Evolutionary conservation across 1,139 yeast species (phyloP).

Genomic region (Candida sp.): DNA sequence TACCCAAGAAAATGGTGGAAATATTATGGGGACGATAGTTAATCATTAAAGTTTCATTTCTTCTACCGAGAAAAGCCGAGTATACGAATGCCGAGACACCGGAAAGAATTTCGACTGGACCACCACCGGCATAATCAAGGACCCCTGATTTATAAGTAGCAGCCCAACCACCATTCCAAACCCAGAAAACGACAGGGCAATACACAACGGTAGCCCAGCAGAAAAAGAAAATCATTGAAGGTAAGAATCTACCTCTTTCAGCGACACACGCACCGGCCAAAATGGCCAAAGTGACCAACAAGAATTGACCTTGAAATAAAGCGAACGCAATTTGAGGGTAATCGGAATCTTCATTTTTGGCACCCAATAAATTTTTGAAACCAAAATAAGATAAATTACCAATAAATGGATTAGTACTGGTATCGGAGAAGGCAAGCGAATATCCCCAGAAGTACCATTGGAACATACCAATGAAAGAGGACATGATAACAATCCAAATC

Average conservation of each 20-base stretch:
- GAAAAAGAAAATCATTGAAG: constrained; percentile 79
- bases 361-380: constrained; percentile 65
- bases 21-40: constrained; percentile 96
- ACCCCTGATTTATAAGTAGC: constrained; percentile 72
- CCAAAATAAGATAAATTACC: constrained; percentile 87
- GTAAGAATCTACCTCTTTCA: constrained; percentile 87
- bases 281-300: constrained; percentile 87
- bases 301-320: constrained; percentile 85
- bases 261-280: constrained; percentile 88
- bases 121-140: constrained; percentile 96
- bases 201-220: constrained; percentile 90
- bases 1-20: constrained; percentile 78
- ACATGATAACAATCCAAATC: constrained; percentile 79
- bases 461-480: constrained; percentile 74
- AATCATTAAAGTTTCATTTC: constrained; percentile 79
- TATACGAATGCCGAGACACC: constrained; percentile 91
- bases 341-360: constrained; percentile 29
- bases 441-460: constrained; percentile 99
- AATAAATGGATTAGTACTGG: constrained; percentile 78
- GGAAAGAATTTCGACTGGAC: constrained; percentile 90
- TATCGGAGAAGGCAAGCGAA: constrained; percentile 77
- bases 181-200: constrained; percentile 93
- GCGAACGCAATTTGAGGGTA: constrained; percentile 88
- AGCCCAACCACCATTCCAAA: constrained; percentile 98
- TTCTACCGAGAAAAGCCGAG: constrained; percentile 76